These are phyloP conservation scores for Aspergillus candidus DNA, from an alignment of 2,329 filamentous ascomycete genomes.

Conservation along the genomic window DNA sequence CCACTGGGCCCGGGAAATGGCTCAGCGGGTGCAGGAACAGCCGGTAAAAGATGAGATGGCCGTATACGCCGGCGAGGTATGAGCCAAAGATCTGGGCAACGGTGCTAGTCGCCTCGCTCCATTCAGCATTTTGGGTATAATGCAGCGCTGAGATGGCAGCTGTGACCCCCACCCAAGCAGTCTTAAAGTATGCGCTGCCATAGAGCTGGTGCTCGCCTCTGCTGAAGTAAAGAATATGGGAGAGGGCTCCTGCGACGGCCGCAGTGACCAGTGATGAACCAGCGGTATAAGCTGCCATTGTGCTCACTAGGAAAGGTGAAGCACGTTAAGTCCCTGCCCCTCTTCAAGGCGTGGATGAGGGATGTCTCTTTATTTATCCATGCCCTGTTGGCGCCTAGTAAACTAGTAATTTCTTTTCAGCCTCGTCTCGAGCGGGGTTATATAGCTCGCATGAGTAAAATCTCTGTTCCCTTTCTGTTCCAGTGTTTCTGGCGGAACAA, in stretches of 20 bases:
- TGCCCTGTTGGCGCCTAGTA: too few relatives aligned
- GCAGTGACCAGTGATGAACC: background rate
- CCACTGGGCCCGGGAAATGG: background rate
- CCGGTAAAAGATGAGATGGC: constrained; percentile 4
- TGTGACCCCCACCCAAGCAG: background rate
- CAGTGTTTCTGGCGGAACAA: too few relatives aligned
- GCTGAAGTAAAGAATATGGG: constrained; percentile 13
- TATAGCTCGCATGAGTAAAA: too few relatives aligned
- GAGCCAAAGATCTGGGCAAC: background rate
- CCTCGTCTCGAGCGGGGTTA: too few relatives aligned
- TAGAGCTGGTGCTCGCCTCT: constrained; percentile 17
- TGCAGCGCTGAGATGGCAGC: background rate
- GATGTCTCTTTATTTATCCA: too few relatives aligned
- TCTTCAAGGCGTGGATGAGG: too few relatives aligned
- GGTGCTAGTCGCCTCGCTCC: background rate
- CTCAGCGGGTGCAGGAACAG: background rate
- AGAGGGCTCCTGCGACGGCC: constrained; percentile 5
- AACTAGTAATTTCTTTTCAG: too few relatives aligned
- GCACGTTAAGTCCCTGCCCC: too few relatives aligned
- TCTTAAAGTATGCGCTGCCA: constrained; percentile 8
- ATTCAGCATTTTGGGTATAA: background rate
- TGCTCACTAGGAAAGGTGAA: too few relatives aligned
- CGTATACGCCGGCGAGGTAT: constrained; percentile 5
- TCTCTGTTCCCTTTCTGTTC: too few relatives aligned
- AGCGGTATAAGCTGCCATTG: too few relatives aligned